Base-by-base conservation (phyloP, 768 basidiomycete genomes). In the Rhodotorula diobovata region DNA sequence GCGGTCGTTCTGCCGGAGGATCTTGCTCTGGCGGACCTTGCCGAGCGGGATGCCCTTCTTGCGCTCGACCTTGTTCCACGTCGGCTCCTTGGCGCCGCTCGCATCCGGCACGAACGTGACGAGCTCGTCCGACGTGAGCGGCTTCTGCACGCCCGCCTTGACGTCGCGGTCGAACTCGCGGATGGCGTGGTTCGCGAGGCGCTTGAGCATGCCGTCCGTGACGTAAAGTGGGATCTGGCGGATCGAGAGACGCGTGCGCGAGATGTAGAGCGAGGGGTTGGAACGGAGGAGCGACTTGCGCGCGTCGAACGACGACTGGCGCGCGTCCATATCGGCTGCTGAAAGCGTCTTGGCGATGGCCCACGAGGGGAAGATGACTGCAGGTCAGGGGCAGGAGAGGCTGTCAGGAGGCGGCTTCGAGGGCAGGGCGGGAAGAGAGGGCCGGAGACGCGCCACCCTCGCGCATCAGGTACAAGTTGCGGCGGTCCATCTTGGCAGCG, bases 261-360 rank as follows among this genome's bases (percentile, higher is more conserved):
- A 97, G 77, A 99, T 89, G 82, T 89, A 99, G 11, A 99, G 84
- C 0, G 91, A 90, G 0, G 96, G 95, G 80, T 98, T 98, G 21
- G 89, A 88, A 70, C 90, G 89, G 51, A 99, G 86, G 43, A 97
- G 85, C 0, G 86, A 82, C 53, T 89, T 85, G 23, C 96, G 90
- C 0, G 91, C 87, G 76, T 89, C 91, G 84, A 89, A 96, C 0
- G 94, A 91, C 48, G 83, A 82, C 23, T 89, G 87, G 25, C 96
- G 90, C 61, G 89, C 88, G 80, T 95, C 91, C 60, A 98, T 80
- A 76, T 98, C 95, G 28, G 86, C 84, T 12, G 86, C 80, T 9
- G 88, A 82, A 6, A 99, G 83, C 0, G 84, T 83, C 45, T 84
- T 85, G 0, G 95, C 90, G 4, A 88, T 89, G 0, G 92, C 88